Base-by-base conservation (phyloP, 768 basidiomycete species). In the Collybiopsis confluens region DNA sequence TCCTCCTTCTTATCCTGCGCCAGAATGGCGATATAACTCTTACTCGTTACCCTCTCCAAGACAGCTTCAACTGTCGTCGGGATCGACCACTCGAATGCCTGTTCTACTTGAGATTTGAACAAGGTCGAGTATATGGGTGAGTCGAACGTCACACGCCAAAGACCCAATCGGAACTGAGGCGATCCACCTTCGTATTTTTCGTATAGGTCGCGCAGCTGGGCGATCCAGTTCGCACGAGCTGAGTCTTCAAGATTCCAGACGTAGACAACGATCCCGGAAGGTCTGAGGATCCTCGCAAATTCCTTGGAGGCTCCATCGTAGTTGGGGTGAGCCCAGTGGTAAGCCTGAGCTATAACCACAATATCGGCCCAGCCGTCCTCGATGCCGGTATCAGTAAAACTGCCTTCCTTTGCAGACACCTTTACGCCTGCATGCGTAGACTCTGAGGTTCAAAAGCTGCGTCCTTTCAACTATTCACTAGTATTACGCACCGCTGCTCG, bases 211-310 rank as follows among this genome's bases (percentile, higher is more conserved):
- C 92, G 82, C 9, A 93, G 52, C 58, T 84, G 73, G 1, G 78
- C 84, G 41, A 92, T 86, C 91, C 91, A 95, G n/a, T 64, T 62
- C 20, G 85, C 85, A 2, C 42, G 24, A 27, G 21, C 54, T 69
- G 43, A 55, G 67, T 92, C 86, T 66, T 97, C 95, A 27, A 95
- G 71, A 69, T 97, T 98, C 95, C 95, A 98, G 44, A 95, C 82
- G 53, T 91, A 76, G 4, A 77, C 85, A 16, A 88, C 76, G 1
- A 77, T 68, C 2, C 91, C 91, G n/a, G 70, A 69, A 0, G 90
- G 87, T 63, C 88, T 89, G 45, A 97, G 75, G 58, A 94, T 81
- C 28, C 92, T 82, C 7, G 82, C 77, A 60, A 96, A 90, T 64
- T 97, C 94, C 0, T 68, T 68, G 18, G 81, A 76, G 0, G 94